Evolutionary conservation across 164 flowering plant species (phyloP).

Genomic region (Dillenia turbinata): DNA sequence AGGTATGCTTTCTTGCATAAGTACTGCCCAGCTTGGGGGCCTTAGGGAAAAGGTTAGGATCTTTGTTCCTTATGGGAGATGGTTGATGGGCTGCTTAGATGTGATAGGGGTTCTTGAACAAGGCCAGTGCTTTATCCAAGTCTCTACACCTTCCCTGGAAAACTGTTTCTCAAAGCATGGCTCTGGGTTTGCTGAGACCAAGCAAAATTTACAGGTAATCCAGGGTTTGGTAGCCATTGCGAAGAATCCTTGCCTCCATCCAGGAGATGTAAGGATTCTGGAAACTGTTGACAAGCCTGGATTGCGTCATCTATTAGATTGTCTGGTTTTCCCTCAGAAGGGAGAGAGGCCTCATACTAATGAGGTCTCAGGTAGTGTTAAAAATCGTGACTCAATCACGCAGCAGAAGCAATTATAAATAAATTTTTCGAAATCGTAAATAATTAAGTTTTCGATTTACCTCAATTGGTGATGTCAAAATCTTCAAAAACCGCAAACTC

Average conservation of each 20-base stretch:
- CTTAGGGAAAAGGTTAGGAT: conserved; percentile 78
- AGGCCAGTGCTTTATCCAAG: conserved; percentile 92
- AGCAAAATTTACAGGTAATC: conserved; percentile 44
- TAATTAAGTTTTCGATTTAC: no score
- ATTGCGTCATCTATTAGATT: conserved; percentile 80
- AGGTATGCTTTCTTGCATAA: conserved; percentile 74
- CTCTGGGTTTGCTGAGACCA: conserved; percentile 42
- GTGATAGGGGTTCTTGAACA: conserved; percentile 80
- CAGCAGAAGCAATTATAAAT: no score
- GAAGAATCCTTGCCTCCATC: conserved; percentile 97
- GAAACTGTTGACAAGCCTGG: conserved; percentile 86
- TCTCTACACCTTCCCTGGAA: conserved; percentile 64
- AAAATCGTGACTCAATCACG: conserved; percentile 94
- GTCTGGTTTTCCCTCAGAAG: conserved; percentile 90
- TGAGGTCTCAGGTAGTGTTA: conserved; percentile 99
- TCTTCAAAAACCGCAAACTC: no score
- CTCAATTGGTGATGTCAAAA: no score
- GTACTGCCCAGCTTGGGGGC: conserved; percentile 78
- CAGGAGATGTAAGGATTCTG: conserved; percentile 83
- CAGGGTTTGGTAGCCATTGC: conserved; percentile 71
- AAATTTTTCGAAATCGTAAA: no score
- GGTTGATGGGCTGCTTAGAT: conserved; percentile 92
- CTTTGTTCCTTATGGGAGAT: conserved; percentile 82
- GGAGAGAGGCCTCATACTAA: conserved; percentile 88
- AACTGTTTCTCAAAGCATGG: conserved; percentile 77